Base-by-base conservation (phyloP, 345 rosid species). In the Salix koriyanagi region DNA sequence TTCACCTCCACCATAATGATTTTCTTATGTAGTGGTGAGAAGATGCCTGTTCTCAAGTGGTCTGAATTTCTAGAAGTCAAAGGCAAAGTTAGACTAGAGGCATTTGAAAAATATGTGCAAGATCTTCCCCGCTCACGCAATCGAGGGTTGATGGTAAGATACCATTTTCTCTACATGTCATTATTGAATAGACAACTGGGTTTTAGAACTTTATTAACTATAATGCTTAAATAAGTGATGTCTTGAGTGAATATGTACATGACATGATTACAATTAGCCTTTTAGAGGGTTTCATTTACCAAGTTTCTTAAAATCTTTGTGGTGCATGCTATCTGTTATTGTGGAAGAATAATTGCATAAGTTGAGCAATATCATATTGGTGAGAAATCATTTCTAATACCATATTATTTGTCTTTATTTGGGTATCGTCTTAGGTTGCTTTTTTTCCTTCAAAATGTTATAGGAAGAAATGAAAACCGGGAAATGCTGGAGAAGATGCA, bases 71-170 rank as follows among this genome's bases (percentile, higher is more conserved):
- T 77, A 36, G 81, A 83, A 73, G 85, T 83, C 58, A 83, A 83
- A 79, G 85, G 85, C 46, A 83, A 83, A 76, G 85, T 83, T 30
- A 83, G 73, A 60, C 67, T 79, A 65, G 83, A 79, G 9, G 83
- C 83, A 70, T 83, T 83, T 79, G 85, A 79, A 80, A 79, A 67
- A 73, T 83, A 76, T 80, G 77, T 83, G 60, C 83, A 83, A 66
- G 85, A 79, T 77, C 79, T 83, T 65, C 77, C 83, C 69, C 79
- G 74, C 68, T 83, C 85, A 64, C 78, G 81, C 78, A 77, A 70
- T 60, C 76, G 81, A 69, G 79, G 85, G 30, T 48, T 83, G 79
- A 83, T 83, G 85, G 83, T 83, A 79, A 79, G 79, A 69, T 30
- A 23, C 68, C 18, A 23, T 58, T 77, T 50, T 19, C 67, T 36